A percentile compares a stretch with the other conserved stretches of the same genome.
These are phyloP conservation scores for Xerocomus brunneocitrinus DNA, from an alignment of 768 basidiomycete genomes.

Conservation along the genomic window DNA sequence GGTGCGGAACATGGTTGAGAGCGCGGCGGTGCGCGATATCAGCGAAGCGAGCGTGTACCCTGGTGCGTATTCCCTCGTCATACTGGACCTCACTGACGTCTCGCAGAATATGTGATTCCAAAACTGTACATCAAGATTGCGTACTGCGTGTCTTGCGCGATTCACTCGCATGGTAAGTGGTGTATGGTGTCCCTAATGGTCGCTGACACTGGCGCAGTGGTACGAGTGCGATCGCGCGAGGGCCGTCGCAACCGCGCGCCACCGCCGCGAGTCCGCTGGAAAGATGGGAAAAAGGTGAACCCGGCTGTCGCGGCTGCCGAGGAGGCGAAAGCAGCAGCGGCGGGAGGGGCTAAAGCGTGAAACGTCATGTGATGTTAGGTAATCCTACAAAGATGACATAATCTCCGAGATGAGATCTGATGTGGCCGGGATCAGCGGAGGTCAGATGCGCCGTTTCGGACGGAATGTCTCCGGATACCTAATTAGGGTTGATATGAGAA, in stretches of 20 bases:
- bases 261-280: conserved; percentile 93
- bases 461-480: conserved; percentile 21
- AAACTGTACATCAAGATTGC: conserved; percentile 98
- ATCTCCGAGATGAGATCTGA: background rate
- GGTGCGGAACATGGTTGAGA: conserved; percentile 99
- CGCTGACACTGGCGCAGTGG: conserved; percentile 53
- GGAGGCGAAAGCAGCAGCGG: conserved; percentile 69
- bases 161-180: conserved; percentile 88
- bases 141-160: conserved; percentile 98
- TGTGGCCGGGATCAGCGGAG: conserved; percentile 4
- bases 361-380: conserved; percentile 6
- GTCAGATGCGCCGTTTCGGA: conserved; percentile 18
- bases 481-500: conserved; percentile 16
- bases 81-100: background rate
- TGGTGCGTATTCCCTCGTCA: conserved; percentile 45
- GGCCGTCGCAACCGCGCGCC: conserved; percentile 97
- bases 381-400: background rate
- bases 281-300: conserved; percentile 94
- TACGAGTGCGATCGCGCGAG: conserved; percentile 95
- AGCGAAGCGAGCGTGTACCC: conserved; percentile 92
- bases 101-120: conserved; percentile 86
- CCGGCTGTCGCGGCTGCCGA: conserved; percentile 92
- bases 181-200: background rate
- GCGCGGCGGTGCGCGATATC: conserved; percentile 95
- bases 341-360: conserved; percentile 48